phyloP scores from a whole-genome alignment of 805 yeast species.

The Pichia occidentalis region DNA sequence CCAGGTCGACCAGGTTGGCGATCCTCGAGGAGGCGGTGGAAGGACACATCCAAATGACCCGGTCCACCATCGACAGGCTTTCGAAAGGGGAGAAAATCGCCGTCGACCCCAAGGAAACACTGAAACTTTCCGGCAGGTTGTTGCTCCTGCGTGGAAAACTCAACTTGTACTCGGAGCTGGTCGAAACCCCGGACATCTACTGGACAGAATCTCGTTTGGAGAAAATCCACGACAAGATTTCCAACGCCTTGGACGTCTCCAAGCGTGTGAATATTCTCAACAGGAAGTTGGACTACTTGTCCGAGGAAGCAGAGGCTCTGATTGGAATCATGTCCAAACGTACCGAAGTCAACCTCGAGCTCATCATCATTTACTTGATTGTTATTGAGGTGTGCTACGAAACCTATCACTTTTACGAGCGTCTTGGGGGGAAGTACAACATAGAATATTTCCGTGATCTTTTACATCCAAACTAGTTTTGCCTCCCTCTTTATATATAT shows the following conservation, averaged over 20 bases:
- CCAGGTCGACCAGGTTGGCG: slow-evolving; percentile 81
- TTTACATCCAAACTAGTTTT: too few species aligned
- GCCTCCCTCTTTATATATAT: too few species aligned
- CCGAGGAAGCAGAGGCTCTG: slow-evolving; percentile 79
- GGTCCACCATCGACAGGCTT: slow-evolving; percentile 56
- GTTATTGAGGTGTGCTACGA: slow-evolving; percentile 84
- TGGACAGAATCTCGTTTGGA: slow-evolving; percentile 91
- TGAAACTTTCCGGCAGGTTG: slow-evolving; percentile 66
- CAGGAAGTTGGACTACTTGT: slow-evolving; percentile 81
- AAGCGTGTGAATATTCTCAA: slow-evolving; percentile 77
- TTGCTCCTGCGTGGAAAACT: slow-evolving; percentile 74
- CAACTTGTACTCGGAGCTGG: slow-evolving; percentile 79
- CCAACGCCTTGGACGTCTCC: slow-evolving; percentile 64
- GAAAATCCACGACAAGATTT: slow-evolving; percentile 61
- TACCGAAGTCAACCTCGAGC: slow-evolving; percentile 70
- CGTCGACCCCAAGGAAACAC: slow-evolving; percentile 52
- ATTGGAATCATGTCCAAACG: slow-evolving; percentile 69
- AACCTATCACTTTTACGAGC: slow-evolving; percentile 62
- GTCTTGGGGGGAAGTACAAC: slow-evolving; percentile 27
- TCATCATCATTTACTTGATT: slow-evolving; percentile 81
- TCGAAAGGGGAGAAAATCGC: slow-evolving; percentile 53
- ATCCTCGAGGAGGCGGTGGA: slow-evolving; percentile 71
- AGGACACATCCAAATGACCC: slow-evolving; percentile 54
- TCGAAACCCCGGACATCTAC: slow-evolving; percentile 87
- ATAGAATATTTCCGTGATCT: slow-evolving; percentile 12